A percentile compares a stretch with the other conserved stretches of the same genome.
Conservation (phyloP, 2,329 filamentous ascomycete species). For the Monilinia aucupariae region DNA sequence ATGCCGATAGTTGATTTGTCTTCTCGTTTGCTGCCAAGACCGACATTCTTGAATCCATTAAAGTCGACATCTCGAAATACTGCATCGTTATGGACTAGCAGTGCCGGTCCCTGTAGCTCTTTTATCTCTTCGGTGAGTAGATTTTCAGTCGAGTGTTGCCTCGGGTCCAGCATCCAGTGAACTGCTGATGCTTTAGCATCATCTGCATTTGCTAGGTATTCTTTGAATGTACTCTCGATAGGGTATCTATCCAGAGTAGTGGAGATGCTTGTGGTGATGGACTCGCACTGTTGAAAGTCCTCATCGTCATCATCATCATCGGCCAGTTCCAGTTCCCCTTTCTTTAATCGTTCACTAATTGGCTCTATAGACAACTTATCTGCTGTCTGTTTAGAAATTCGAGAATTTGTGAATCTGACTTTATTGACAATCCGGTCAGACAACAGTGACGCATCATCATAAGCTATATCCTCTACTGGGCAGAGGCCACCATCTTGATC, state of each 20-base stretch:
- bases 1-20: constrained; percentile 33
- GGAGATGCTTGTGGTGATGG: constrained; percentile 31
- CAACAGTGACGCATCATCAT: constrained; percentile 19
- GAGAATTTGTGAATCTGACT: constrained; percentile 24
- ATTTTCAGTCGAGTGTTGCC: constrained; percentile 19
- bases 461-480: constrained; percentile 24
- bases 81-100: constrained; percentile 35
- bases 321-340: constrained; percentile 25
- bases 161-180: constrained; percentile 34
- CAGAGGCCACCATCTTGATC: constrained; percentile 20
- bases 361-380: constrained; percentile 23
- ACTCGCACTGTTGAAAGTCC: constrained; percentile 35
- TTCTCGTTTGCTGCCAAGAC: constrained; percentile 34
- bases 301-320: constrained; percentile 30
- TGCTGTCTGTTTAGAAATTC: constrained; percentile 21
- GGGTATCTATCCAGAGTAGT: constrained; percentile 35
- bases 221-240: constrained; percentile 34
- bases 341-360: constrained; percentile 22
- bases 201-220: constrained; percentile 38
- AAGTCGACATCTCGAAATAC: constrained; percentile 34
- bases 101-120: constrained; percentile 32
- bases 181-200: constrained; percentile 32
- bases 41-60: constrained; percentile 34
- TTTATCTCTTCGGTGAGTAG: constrained; percentile 29
- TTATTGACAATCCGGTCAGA: constrained; percentile 11